Conservation (phyloP, 2,329 filamentous ascomycete genomes). For the Hymenoscyphus occultus region DNA sequence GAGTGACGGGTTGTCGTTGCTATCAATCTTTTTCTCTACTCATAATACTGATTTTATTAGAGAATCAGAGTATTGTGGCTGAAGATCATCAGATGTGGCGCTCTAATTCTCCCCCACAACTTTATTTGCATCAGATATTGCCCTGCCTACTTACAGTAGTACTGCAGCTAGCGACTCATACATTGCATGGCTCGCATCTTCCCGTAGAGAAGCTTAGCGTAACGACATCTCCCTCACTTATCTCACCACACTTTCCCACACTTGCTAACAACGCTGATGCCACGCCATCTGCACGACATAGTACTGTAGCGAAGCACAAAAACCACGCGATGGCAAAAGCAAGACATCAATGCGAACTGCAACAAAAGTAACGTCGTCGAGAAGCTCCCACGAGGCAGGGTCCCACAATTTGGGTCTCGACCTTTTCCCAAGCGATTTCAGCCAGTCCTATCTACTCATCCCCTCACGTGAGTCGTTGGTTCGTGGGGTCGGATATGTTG, state of each 20-base stretch:
- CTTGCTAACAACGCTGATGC: background rate
- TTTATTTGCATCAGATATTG: background rate
- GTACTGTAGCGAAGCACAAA: background rate
- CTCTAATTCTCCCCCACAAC: background rate
- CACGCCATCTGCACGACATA: constrained; percentile 4
- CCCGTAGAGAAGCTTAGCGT: background rate
- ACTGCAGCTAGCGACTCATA: background rate
- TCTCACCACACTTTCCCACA: background rate
- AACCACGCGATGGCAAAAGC: constrained; percentile 7
- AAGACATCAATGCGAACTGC: constrained; percentile 16
- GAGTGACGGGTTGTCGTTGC: no score
- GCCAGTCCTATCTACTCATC: background rate
- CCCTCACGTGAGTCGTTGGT: background rate
- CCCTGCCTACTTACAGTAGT: no score
- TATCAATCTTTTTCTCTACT: no score
- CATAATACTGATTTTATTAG: no score
- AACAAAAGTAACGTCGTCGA: constrained; percentile 8
- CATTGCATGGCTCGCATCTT: background rate
- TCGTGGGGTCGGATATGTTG: background rate
- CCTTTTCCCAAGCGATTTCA: background rate
- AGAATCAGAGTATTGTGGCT: background rate
- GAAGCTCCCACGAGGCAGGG: background rate
- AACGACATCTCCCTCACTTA: background rate
- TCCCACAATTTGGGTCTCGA: background rate
- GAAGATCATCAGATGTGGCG: background rate